Conservation (phyloP, 257 asterid species). For the Lithospermum erythrorhizon region DNA sequence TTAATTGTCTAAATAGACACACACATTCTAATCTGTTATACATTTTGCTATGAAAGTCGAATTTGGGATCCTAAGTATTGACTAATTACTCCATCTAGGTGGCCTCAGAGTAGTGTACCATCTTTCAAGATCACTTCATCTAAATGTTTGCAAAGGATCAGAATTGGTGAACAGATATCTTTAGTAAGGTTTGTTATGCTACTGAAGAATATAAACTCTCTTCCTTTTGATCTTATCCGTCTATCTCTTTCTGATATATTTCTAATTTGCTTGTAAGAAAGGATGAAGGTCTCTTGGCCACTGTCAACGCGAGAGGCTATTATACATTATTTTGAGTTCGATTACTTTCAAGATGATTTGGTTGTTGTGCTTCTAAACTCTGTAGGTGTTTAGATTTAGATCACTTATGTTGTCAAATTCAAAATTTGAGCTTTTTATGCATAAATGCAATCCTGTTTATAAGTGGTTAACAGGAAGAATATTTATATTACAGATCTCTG, state of each 20-base stretch:
- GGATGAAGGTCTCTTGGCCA: constrained; percentile 96
- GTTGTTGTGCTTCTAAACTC: constrained; percentile 63
- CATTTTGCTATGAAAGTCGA: too few relatives aligned
- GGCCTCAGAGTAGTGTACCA: constrained; percentile 81
- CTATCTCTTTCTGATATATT: constrained; percentile 25
- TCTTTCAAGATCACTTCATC: constrained; percentile 52
- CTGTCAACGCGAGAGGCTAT: constrained; percentile 74
- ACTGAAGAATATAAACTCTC: neutral
- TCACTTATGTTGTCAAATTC: neutral
- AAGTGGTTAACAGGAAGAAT: neutral
- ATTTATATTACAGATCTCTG: constrained; percentile 46
- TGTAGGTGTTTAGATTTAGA: constrained; percentile 27
- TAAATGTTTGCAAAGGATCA: constrained; percentile 39
- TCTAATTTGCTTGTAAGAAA: constrained; percentile 56
- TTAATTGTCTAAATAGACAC: too few relatives aligned
- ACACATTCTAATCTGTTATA: too few relatives aligned
- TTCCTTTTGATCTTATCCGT: constrained; percentile 6
- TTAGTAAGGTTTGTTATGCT: constrained; percentile 54
- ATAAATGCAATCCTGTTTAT: neutral
- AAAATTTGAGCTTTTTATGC: neutral
- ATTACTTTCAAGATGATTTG: constrained; percentile 70
- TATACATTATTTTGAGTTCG: constrained; percentile 49
- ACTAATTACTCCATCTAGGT: constrained; percentile 36
- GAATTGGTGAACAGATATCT: constrained; percentile 73
- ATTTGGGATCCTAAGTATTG: neutral